A percentile compares a stretch with the other conserved stretches of the same genome.
Evolutionary conservation across 257 asterid species (phyloP).

Genomic region (Plectranthus barbatus): DNA sequence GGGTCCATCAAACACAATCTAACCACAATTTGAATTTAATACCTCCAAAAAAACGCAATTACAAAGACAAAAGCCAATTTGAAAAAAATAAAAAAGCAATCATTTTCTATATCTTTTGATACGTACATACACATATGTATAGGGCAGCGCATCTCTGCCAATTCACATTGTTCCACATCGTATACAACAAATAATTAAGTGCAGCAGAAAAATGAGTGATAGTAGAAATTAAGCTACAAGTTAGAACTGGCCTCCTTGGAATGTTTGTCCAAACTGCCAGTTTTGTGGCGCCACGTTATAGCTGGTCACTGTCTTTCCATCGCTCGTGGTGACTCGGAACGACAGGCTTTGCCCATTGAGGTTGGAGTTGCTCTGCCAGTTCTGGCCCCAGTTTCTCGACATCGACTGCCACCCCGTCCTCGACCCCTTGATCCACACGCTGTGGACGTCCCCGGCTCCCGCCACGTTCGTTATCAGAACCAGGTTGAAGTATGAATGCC

Average conservation of each 20-base stretch:
- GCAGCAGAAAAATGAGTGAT: not conserved
- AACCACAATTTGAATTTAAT: too few relatives aligned
- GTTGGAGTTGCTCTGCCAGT: slow-evolving; percentile 45
- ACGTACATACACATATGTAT: too few relatives aligned
- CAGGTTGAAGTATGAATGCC: slow-evolving; percentile 50
- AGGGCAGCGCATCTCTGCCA: too few relatives aligned
- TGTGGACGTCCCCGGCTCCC: slow-evolving; percentile 48
- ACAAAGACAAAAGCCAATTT: too few relatives aligned
- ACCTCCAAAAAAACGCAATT: too few relatives aligned
- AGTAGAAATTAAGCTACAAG: too few relatives aligned
- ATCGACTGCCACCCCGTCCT: slow-evolving; percentile 35
- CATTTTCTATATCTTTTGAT: too few relatives aligned
- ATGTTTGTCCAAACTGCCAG: not conserved
- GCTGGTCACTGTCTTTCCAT: slow-evolving; percentile 12
- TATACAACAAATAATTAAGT: too few relatives aligned
- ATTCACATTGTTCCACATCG: too few relatives aligned
- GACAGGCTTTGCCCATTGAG: slow-evolving; percentile 45
- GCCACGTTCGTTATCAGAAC: slow-evolving; percentile 46
- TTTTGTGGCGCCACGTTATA: not conserved
- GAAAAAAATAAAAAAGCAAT: too few relatives aligned
- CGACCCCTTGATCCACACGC: slow-evolving; percentile 40
- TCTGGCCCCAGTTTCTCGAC: slow-evolving; percentile 57
- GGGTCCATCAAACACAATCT: too few relatives aligned
- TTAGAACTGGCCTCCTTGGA: slow-evolving; percentile 2
- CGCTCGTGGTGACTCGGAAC: slow-evolving; percentile 40